phyloP scores from a whole-genome alignment of 768 basidiomycete genomes.

The Cyathus striatus region DNA sequence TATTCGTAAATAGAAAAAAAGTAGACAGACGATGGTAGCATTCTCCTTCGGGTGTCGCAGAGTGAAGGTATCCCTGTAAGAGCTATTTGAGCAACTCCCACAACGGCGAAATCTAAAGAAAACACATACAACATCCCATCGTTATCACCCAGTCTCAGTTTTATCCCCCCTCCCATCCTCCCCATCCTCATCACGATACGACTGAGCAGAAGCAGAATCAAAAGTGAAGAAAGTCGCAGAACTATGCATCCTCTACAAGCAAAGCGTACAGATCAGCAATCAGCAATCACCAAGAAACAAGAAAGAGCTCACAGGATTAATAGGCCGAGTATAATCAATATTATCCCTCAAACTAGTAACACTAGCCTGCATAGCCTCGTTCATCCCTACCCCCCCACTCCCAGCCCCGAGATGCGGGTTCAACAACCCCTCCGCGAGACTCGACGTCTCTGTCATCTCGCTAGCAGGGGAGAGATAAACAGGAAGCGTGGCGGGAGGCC shows the following conservation, averaged over 20 bases:
- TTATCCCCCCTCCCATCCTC: no score
- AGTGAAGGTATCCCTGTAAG: no score
- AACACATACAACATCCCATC: no score
- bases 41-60: no score
- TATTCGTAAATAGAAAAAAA: no score
- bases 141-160: no score
- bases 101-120: no score
- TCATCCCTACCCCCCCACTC: conserved; percentile 3
- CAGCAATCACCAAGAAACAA: neutral
- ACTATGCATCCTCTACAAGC: conserved; percentile 21
- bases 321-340: conserved; percentile 34
- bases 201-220: no score
- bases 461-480: conserved; percentile 19
- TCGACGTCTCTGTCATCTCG: conserved; percentile 21
- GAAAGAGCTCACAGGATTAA: conserved; percentile 21
- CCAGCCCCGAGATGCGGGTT: conserved; percentile 17
- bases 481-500: conserved; percentile 20
- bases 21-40: no score
- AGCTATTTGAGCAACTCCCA: no score
- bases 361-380: conserved; percentile 19
- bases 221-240: conserved; percentile 22
- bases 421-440: conserved; percentile 22
- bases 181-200: no score
- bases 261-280: conserved; percentile 10
- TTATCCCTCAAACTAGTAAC: conserved; percentile 30